Evolutionary conservation across 768 basidiomycete species (phyloP).

Genomic region (Naganishia vaughanmartiniae): DNA sequence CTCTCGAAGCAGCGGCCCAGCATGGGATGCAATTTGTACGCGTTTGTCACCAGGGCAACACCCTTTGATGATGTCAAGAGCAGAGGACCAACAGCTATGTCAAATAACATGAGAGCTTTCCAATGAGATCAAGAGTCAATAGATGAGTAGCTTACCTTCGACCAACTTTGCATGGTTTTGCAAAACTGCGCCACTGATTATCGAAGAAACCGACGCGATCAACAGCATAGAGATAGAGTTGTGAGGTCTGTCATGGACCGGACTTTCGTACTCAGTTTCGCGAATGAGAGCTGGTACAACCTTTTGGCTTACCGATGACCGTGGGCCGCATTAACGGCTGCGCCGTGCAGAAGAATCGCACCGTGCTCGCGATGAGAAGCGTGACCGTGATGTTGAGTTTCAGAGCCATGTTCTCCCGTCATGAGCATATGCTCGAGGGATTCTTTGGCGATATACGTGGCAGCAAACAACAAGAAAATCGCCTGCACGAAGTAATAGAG

Average conservation of each 20-base stretch:
- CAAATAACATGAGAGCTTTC: conserved; percentile 13
- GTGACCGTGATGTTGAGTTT: conserved; percentile 59
- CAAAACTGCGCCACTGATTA: conserved; percentile 47
- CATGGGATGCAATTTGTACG: background rate
- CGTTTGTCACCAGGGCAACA: conserved; percentile 28
- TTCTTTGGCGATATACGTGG: conserved; percentile 96
- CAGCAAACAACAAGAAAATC: conserved; percentile 89
- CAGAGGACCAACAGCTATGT: conserved; percentile 45
- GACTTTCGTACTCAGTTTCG: background rate
- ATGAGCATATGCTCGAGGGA: conserved; percentile 87
- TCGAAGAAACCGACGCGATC: conserved; percentile 36
- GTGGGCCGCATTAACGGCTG: background rate
- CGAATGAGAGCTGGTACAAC: background rate
- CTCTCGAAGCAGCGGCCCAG: conserved; percentile 14
- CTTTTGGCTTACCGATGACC: background rate
- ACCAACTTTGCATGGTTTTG: conserved; percentile 53
- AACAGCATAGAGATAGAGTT: conserved; percentile 32
- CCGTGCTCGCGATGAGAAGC: conserved; percentile 52
- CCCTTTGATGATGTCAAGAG: conserved; percentile 35
- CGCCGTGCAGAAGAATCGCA: background rate
- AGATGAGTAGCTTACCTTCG: conserved; percentile 43
- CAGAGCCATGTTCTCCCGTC: conserved; percentile 54
- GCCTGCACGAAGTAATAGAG: conserved; percentile 76
- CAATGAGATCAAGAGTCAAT: background rate
- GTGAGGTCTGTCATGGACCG: background rate